A percentile compares a stretch with the other conserved stretches of the same genome.
Evolutionary conservation across 495 filamentous ascomycete genomes (phyloP).

Genomic region (Penicillium samsonianum): DNA sequence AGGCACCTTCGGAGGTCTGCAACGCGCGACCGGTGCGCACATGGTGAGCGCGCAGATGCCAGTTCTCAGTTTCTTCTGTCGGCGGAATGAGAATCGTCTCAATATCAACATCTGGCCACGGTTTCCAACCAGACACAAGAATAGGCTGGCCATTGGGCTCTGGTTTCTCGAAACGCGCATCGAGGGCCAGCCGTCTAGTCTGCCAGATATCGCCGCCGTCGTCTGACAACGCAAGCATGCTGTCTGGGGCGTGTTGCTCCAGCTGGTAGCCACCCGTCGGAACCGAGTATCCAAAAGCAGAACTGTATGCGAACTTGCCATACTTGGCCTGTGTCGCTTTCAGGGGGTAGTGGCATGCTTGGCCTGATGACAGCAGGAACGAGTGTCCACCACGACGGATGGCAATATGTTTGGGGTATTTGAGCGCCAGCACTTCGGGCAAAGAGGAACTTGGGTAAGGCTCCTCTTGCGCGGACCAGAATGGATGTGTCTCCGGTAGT

Average conservation of each 20-base stretch:
- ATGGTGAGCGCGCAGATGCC: slow-evolving; percentile 67
- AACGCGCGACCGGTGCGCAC: slow-evolving; percentile 59
- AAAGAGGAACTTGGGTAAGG: slow-evolving; percentile 57
- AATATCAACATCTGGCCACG: slow-evolving; percentile 65
- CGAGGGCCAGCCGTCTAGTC: slow-evolving; percentile 60
- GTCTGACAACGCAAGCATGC: slow-evolving; percentile 72
- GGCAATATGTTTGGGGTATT: slow-evolving; percentile 69
- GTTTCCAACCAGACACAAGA: slow-evolving; percentile 66
- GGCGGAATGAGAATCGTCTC: slow-evolving; percentile 66
- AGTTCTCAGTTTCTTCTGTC: slow-evolving; percentile 53
- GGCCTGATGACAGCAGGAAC: slow-evolving; percentile 72
- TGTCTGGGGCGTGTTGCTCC: slow-evolving; percentile 73
- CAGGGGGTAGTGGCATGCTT: slow-evolving; percentile 77
- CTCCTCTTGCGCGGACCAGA: slow-evolving; percentile 69
- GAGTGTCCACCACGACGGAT: slow-evolving; percentile 62
- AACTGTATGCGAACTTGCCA: slow-evolving; percentile 74
- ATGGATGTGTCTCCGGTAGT: slow-evolving; percentile 66
- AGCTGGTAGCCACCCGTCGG: slow-evolving; percentile 74
- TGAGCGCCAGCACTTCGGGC: slow-evolving; percentile 55
- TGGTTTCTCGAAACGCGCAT: slow-evolving; percentile 56
- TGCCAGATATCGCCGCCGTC: slow-evolving; percentile 81
- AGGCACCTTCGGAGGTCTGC: slow-evolving; percentile 68
- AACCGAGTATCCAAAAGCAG: slow-evolving; percentile 73
- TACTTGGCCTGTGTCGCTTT: slow-evolving; percentile 81
- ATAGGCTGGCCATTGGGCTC: slow-evolving; percentile 52